Base-by-base conservation (phyloP, 495 filamentous ascomycete genomes). In the Trichoderma reesei region DNA sequence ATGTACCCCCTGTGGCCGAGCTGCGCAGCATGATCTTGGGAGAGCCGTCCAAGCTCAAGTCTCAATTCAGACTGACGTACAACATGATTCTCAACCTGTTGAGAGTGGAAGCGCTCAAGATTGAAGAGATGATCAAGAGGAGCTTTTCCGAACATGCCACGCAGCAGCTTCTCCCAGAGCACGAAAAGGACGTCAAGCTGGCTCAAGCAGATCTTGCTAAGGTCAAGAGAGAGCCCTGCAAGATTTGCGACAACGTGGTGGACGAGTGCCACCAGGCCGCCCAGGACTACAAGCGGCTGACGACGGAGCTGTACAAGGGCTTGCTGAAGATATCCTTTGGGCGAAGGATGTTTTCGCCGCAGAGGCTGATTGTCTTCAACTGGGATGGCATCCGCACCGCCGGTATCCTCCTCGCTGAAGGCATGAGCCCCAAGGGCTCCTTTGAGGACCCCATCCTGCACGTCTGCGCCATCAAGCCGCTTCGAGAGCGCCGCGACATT, bases 61-160 rank as follows among this genome's bases (percentile, higher is more conserved):
- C 92, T 33, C 95, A 98, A 71, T 98, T 98, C 80, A 85, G 94
- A 65, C 81, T 98, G 46, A 98, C 94, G 1, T 98, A 98, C 79
- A 98, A 96, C 74, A 98, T 98, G 94, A 98, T 98, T 46, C 80
- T 98, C 54, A 98, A 98, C 69, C 83, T 98, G 8, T 79, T 98
- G 26, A 88, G 94, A 20, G 94, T 98, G 18, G 94, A 98, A 76
- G 95, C 94, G 7, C 76, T 98, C 63, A 98, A 96, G 76, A 98
- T 98, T 68, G 94, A 98, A 74, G 94, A 98, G 75, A 98, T 98
- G 94, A 98, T 98, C 78, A 98, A 98, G 80, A 86, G 94, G 67
- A 96, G 91, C 73, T 98, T 98, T 82, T 96, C 91, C 64, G 94
- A 98, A 75, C 94, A 98, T 76, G 92, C 92, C n/a, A 97, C 95